Conservation (phyloP, 148 eudicot species). For the Persicaria maculosa region DNA sequence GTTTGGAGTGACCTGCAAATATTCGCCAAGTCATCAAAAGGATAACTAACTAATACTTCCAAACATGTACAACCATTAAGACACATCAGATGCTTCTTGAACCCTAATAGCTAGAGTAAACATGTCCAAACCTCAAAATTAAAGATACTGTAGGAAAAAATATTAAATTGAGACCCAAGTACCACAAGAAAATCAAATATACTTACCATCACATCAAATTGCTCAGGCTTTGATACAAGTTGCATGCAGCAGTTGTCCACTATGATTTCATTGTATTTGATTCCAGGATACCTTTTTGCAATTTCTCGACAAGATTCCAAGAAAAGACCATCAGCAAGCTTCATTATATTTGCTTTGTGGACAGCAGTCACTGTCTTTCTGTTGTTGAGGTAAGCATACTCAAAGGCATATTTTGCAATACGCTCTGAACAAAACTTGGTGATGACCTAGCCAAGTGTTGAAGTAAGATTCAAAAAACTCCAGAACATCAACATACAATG, state of each 20-base stretch:
- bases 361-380: slow-evolving; percentile 38
- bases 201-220: slow-evolving; percentile 39
- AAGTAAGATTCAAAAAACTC: slow-evolving; percentile 18
- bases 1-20: slow-evolving; percentile 46
- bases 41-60: neutral
- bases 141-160: neutral
- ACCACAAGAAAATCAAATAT: neutral
- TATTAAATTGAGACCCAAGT: too few relatives aligned
- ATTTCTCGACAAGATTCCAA: slow-evolving; percentile 36
- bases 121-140: neutral
- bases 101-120: neutral
- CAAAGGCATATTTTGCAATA: slow-evolving; percentile 34
- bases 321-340: slow-evolving; percentile 40
- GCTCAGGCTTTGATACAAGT: slow-evolving; percentile 40
- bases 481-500: neutral
- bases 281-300: slow-evolving; percentile 31
- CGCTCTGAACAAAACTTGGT: slow-evolving; percentile 37
- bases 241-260: slow-evolving; percentile 46
- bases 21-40: neutral
- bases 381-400: slow-evolving; percentile 37
- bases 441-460: slow-evolving; percentile 23
- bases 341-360: slow-evolving; percentile 38
- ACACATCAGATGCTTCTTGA: neutral
- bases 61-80: neutral
- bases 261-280: slow-evolving; percentile 34